These are phyloP conservation scores for Bimuria novae-zelandiae DNA, from an alignment of 2,329 filamentous ascomycete genomes.

Conservation along the genomic window DNA sequence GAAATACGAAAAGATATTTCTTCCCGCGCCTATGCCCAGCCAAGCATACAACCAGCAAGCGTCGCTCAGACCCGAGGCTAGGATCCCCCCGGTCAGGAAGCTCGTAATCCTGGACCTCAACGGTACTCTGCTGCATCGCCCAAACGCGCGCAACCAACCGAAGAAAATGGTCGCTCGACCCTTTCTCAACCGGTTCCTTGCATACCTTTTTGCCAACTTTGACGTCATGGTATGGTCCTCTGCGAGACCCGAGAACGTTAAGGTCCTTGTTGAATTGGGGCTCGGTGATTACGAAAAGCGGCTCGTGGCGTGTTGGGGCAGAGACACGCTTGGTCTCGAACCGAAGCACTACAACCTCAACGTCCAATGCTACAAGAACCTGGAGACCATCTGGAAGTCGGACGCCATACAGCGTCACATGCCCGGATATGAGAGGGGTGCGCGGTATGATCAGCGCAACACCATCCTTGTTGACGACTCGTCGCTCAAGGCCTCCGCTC, in stretches of 20 bases:
- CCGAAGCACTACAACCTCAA: constrained; percentile 67
- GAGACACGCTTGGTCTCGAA: constrained; percentile 74
- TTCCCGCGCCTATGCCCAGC: constrained; percentile 64
- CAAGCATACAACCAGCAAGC: constrained; percentile 64
- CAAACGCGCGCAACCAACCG: constrained; percentile 47
- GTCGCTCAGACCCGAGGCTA: constrained; percentile 31
- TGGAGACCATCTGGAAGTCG: constrained; percentile 71
- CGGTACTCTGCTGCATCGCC: constrained; percentile 81
- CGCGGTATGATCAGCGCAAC: constrained; percentile 77
- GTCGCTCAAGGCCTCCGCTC: constrained; percentile 74
- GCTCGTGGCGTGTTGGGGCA: constrained; percentile 75
- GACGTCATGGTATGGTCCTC: constrained; percentile 90
- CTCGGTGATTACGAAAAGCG: constrained; percentile 60
- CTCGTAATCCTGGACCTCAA: constrained; percentile 92
- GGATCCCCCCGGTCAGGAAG: constrained; percentile 62
- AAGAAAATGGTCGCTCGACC: constrained; percentile 69
- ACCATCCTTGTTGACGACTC: constrained; percentile 91
- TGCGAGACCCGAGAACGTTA: constrained; percentile 74
- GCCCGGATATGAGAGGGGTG: constrained; percentile 41
- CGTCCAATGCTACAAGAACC: constrained; percentile 88
- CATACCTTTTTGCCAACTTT: constrained; percentile 75
- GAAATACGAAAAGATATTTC: constrained; percentile 32
- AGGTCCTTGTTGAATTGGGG: constrained; percentile 67
- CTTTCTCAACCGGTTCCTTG: constrained; percentile 69
- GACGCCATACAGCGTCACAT: constrained; percentile 50